Conservation (phyloP, 306 rosid genomes). For the Calophaca sinica region DNA sequence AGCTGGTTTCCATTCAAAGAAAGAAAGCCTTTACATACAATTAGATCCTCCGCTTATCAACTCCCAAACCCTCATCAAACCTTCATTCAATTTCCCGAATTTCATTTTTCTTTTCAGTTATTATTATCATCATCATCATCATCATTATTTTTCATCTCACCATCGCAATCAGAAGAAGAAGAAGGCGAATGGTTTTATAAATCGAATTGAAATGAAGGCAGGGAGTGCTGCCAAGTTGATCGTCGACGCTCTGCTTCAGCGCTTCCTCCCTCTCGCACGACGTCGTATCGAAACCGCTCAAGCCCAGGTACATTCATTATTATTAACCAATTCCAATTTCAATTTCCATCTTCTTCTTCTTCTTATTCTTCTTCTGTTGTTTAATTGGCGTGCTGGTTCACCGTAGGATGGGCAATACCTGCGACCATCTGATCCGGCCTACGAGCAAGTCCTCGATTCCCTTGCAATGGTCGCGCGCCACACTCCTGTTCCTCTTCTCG, state of each 20-base stretch:
- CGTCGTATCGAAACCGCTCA: constrained; percentile 99
- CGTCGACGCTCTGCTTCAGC: constrained; percentile 97
- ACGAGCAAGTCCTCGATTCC: constrained; percentile 97
- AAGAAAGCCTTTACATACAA: neutral
- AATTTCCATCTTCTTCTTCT: neutral
- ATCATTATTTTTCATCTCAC: neutral
- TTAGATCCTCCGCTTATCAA: constrained; percentile 16
- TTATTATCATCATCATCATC: neutral
- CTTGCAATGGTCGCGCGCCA: constrained; percentile 98
- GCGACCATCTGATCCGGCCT: constrained; percentile 98
- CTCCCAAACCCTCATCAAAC: constrained; percentile 31
- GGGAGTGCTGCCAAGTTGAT: constrained; percentile 98
- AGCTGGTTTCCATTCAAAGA: constrained; percentile 12
- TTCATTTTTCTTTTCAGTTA: too few species aligned
- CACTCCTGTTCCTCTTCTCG: constrained; percentile 97
- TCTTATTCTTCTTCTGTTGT: neutral
- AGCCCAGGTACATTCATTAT: constrained; percentile 69
- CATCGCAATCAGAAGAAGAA: neutral
- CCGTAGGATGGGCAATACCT: constrained; percentile 90
- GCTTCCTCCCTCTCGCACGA: constrained; percentile 97
- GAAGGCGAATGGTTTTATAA: constrained; percentile 34
- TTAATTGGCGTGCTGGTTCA: constrained; percentile 31
- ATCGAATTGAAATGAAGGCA: constrained; percentile 69
- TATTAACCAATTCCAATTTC: neutral
- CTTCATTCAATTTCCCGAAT: neutral